phyloP scores from a whole-genome alignment of 2,329 filamentous ascomycete species.

The Talaromyces rugulosus region DNA sequence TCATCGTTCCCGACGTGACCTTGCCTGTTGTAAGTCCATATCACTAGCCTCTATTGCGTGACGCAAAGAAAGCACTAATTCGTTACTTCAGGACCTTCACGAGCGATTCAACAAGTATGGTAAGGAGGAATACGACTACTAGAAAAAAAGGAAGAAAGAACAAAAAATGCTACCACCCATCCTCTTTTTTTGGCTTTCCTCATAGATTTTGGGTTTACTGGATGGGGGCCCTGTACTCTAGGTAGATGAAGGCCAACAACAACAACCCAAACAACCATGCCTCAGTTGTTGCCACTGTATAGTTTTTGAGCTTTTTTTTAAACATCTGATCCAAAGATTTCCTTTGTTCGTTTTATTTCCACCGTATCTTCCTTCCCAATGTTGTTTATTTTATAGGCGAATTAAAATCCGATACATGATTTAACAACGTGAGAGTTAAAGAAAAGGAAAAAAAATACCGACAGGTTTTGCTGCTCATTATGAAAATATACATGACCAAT shows the following conservation, averaged over 20 bases:
- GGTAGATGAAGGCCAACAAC: not conserved
- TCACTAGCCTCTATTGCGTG: not conserved
- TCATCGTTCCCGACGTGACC: conserved; percentile 89
- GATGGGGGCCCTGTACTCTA: conserved; percentile 1
- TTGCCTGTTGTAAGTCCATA: conserved; percentile 69
- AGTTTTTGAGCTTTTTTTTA: not conserved
- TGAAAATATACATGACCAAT: conserved; percentile 7
- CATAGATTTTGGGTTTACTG: not conserved
- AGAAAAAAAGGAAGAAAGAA: conserved; percentile 4
- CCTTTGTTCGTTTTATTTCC: not conserved
- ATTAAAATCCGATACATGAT: not conserved
- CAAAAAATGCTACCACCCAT: not conserved
- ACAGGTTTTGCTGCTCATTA: not conserved
- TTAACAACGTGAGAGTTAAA: not conserved
- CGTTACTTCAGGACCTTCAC: conserved; percentile 67
- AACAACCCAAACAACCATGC: not conserved
- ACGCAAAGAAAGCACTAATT: not conserved
- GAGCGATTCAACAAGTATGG: conserved; percentile 99
- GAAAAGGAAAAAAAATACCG: not conserved
- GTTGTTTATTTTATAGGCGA: not conserved
- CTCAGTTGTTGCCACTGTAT: not conserved
- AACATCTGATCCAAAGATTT: not conserved
- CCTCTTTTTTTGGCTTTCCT: not conserved
- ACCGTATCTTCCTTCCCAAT: not conserved
- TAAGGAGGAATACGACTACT: conserved; percentile 73